Percentiles rank a stretch among this genome's conserved stretches.
Evolutionary conservation across 31 red algal species (phyloP).

Genomic region (Porphyra umbilicalis): DNA sequence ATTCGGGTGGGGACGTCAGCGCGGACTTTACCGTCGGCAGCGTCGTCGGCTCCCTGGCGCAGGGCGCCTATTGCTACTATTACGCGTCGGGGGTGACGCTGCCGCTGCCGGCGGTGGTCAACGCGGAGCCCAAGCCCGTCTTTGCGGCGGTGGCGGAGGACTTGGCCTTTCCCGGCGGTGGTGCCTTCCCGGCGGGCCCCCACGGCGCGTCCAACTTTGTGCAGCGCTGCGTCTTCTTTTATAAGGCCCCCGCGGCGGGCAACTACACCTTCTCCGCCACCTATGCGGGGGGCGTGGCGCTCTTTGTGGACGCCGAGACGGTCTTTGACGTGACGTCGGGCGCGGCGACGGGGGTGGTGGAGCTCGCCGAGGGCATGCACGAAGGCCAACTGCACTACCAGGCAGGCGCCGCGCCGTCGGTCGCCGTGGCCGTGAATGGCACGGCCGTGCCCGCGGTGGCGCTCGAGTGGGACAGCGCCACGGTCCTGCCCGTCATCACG

Average conservation of each 20-base stretch:
- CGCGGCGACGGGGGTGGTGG: background rate
- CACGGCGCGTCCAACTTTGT: background rate
- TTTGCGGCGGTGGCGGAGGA: background rate
- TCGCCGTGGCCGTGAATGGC: conserved; percentile 24
- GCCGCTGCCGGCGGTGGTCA: background rate
- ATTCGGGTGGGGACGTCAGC: conserved; percentile 29
- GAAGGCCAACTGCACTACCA: background rate
- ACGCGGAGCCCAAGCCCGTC: background rate
- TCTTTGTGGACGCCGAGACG: background rate
- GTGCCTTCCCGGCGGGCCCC: background rate
- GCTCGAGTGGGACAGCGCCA: conserved; percentile 27
- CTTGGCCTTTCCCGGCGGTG: background rate
- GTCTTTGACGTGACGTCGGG: background rate
- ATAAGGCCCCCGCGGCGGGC: background rate
- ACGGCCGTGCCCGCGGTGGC: conserved; percentile 5
- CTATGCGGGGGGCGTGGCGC: background rate
- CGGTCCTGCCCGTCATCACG: conserved; percentile 34
- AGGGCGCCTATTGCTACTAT: conserved; percentile 69
- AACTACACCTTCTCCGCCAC: background rate
- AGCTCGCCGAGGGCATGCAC: background rate
- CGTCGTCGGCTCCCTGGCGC: conserved; percentile 29
- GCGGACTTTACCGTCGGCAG: conserved; percentile 41
- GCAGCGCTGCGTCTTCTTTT: background rate
- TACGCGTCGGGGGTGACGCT: background rate
- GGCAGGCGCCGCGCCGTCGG: background rate